A percentile compares a stretch with the other conserved stretches of the same genome.
Conservation (phyloP, 139 green algal genomes). For the Micractinium conductrix region DNA sequence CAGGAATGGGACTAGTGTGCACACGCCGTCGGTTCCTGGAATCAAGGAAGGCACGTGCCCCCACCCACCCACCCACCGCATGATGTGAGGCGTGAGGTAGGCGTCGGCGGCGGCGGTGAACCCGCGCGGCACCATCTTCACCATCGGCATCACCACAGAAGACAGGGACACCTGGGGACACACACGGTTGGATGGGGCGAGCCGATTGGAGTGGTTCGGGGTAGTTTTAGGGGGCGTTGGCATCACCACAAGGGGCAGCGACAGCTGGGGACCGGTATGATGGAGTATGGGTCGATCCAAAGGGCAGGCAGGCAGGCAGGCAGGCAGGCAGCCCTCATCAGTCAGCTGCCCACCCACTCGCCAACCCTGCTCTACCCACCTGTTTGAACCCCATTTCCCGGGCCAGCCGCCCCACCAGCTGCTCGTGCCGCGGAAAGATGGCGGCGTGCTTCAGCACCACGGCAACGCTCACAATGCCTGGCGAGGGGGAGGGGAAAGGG, state of each 20-base stretch:
- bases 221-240: too few relatives aligned
- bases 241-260: too few relatives aligned
- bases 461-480: slow-evolving; percentile 85
- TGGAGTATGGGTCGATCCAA: too few relatives aligned
- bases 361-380: slow-evolving; percentile 38
- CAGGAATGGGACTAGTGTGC: too few relatives aligned
- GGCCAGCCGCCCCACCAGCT: slow-evolving; percentile 73
- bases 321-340: too few relatives aligned
- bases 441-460: slow-evolving; percentile 95
- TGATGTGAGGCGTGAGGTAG: slow-evolving; percentile 95
- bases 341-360: too few relatives aligned
- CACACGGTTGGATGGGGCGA: too few relatives aligned
- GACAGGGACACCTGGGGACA: slow-evolving; percentile 85
- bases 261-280: too few relatives aligned
- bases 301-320: too few relatives aligned
- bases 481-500: slow-evolving; percentile 48
- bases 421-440: slow-evolving; percentile 91
- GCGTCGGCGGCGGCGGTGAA: slow-evolving; percentile 96
- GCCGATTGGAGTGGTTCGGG: too few relatives aligned
- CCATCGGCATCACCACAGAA: slow-evolving; percentile 91
- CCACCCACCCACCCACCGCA: slow-evolving; percentile 53
- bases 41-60: too few relatives aligned
- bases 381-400: slow-evolving; percentile 82
- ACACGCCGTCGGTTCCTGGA: too few relatives aligned
- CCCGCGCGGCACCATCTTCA: slow-evolving; percentile 96